phyloP scores from a whole-genome alignment of 1,139 yeast genomes.

The Blastobotrys raffinosifermentans region DNA sequence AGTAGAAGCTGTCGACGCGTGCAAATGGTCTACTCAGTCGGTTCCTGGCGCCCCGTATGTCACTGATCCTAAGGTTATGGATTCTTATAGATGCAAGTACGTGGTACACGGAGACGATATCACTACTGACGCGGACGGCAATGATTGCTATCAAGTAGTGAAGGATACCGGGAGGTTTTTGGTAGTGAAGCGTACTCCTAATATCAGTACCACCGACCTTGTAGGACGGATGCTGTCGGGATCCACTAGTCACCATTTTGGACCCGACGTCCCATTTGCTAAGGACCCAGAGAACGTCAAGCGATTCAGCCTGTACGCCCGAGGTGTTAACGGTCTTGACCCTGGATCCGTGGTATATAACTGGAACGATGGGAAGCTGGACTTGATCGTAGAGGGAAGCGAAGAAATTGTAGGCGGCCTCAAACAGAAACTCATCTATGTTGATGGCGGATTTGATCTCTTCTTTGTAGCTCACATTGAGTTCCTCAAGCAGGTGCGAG shows the following conservation, averaged over 20 bases:
- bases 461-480: constrained; percentile 93
- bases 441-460: constrained; percentile 86
- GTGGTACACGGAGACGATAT: constrained; percentile 98
- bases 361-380: constrained; percentile 19
- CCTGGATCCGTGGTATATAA: constrained; percentile 58
- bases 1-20: constrained; percentile 74
- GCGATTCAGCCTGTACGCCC: constrained; percentile 54
- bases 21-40: constrained; percentile 79
- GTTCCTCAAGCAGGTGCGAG: constrained; percentile 45
- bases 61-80: constrained; percentile 82
- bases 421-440: constrained; percentile 42
- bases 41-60: constrained; percentile 87
- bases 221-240: constrained; percentile 82
- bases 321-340: constrained; percentile 56
- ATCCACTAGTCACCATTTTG: constrained; percentile 53
- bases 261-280: constrained; percentile 20
- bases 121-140: constrained; percentile 91
- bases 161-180: constrained; percentile 82
- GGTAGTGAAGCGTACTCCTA: constrained; percentile 88
- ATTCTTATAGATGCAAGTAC: constrained; percentile 64
- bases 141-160: constrained; percentile 81
- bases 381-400: constrained; percentile 30
- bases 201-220: constrained; percentile 89
- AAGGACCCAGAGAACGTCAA: constrained; percentile 26
- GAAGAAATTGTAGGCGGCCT: constrained; percentile 18